Percentiles rank a stretch among this genome's conserved stretches.
Conservation (phyloP, 768 basidiomycete genomes). For the Phanerodontia chrysosporium region DNA sequence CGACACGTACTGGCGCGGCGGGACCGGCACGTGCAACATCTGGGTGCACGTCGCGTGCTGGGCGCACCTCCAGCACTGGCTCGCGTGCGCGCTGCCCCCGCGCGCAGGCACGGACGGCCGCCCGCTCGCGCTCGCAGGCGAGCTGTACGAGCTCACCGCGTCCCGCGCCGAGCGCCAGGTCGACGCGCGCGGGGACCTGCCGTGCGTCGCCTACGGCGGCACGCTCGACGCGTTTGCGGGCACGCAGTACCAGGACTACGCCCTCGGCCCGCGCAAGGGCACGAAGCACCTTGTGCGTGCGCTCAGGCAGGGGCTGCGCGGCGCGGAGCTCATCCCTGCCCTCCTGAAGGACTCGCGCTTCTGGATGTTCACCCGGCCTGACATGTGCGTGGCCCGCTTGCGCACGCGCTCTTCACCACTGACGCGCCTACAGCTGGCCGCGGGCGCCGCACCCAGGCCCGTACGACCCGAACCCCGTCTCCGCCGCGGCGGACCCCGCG, state of each 20-base stretch:
- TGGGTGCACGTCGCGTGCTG: not conserved
- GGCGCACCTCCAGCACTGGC: not conserved
- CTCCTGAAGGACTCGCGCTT: not conserved
- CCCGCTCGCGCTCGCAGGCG: not conserved
- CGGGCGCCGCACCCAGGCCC: not conserved
- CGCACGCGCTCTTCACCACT: not conserved
- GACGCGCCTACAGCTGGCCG: not conserved
- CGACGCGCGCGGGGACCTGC: not conserved
- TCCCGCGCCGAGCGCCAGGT: not conserved
- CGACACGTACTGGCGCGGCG: not conserved
- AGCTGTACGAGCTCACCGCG: not conserved
- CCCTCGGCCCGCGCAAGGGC: not conserved
- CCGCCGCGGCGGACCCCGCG: not conserved
- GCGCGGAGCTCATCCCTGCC: not conserved
- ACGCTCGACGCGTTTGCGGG: not conserved
- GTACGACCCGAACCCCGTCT: not conserved
- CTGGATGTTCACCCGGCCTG: conserved; percentile 7
- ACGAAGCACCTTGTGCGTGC: not conserved
- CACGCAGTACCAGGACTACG: not conserved
- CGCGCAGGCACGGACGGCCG: not conserved
- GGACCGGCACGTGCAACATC: not conserved
- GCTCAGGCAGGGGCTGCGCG: not conserved
- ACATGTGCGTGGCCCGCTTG: not conserved
- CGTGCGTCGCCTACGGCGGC: not conserved
- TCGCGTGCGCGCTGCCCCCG: not conserved